Percentiles rank a stretch among this genome's conserved stretches.
phyloP scores from a whole-genome alignment of 345 rosid genomes.

The Lepidium sativum region DNA sequence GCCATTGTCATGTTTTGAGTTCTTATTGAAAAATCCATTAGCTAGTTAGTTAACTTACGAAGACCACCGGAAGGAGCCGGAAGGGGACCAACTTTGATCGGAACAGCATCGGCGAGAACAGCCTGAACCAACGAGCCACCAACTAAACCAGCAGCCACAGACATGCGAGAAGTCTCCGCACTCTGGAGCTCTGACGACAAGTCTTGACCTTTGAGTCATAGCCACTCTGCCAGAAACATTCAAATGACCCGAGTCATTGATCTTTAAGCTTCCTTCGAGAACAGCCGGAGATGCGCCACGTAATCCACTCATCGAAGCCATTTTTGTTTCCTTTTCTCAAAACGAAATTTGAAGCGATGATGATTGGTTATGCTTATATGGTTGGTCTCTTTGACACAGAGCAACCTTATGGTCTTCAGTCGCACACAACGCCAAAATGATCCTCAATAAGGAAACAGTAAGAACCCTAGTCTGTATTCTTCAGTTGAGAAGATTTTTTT shows the following conservation, averaged over 20 bases:
- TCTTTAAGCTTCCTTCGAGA: constrained; percentile 59
- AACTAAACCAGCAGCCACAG: constrained; percentile 58
- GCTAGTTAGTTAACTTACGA: constrained; percentile 41
- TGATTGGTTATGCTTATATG: constrained; percentile 30
- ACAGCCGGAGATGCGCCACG: constrained; percentile 61
- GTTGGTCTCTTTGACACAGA: constrained; percentile 18
- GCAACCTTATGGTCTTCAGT: constrained; percentile 30
- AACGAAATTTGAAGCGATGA: constrained; percentile 29
- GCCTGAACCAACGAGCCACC: constrained; percentile 64
- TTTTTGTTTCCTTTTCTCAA: constrained; percentile 10
- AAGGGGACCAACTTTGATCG: constrained; percentile 85
- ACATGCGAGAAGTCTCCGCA: constrained; percentile 65
- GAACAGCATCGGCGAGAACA: constrained; percentile 56
- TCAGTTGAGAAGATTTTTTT: background rate
- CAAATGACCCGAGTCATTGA: constrained; percentile 46
- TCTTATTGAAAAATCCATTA: background rate
- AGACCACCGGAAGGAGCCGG: constrained; percentile 93
- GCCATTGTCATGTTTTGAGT: no score
- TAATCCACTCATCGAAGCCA: constrained; percentile 73
- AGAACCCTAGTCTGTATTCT: constrained; percentile 29
- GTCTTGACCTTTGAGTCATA: constrained; percentile 28
- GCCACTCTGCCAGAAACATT: constrained; percentile 15
- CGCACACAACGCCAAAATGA: background rate
- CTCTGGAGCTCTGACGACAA: constrained; percentile 54
- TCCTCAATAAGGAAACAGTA: background rate